Evolutionary conservation across 2,329 filamentous ascomycete genomes (phyloP).

Genomic region (Colletotrichum eleusines): DNA sequence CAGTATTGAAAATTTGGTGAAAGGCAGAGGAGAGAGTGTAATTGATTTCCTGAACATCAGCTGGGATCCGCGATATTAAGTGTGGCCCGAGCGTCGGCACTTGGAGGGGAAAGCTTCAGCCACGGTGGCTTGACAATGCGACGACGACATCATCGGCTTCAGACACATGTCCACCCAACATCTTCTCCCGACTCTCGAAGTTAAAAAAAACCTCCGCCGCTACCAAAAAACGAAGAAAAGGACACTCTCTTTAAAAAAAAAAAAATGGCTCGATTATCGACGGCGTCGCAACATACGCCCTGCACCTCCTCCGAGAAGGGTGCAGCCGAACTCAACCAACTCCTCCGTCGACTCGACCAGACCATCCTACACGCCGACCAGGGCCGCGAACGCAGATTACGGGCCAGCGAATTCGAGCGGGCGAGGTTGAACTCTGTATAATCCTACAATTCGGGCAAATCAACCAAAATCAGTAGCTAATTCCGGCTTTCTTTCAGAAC

Average conservation of each 20-base stretch:
- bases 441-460: no score
- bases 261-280: conserved; percentile 39
- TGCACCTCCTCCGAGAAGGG: conserved; percentile 47
- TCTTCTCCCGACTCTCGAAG: background rate
- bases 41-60: background rate
- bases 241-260: no score
- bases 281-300: conserved; percentile 11
- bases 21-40: background rate
- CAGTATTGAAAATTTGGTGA: background rate
- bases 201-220: background rate
- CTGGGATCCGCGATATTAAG: conserved; percentile 1
- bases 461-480: background rate
- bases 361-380: conserved; percentile 72
- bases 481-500: conserved; percentile 62
- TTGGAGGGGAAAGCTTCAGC: conserved; percentile 41
- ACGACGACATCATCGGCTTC: conserved; percentile 40
- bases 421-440: conserved; percentile 55
- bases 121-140: conserved; percentile 41
- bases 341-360: conserved; percentile 75
- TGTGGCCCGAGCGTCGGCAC: conserved; percentile 28
- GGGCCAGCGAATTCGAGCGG: conserved; percentile 75
- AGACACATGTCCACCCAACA: conserved; percentile 31
- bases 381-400: conserved; percentile 68
- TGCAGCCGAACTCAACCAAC: conserved; percentile 67
- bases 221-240: background rate